Evolutionary conservation across 805 yeast genomes (phyloP), one percentile per base, ranked within the genome.

Genomic region (Pichia heedii): DNA sequence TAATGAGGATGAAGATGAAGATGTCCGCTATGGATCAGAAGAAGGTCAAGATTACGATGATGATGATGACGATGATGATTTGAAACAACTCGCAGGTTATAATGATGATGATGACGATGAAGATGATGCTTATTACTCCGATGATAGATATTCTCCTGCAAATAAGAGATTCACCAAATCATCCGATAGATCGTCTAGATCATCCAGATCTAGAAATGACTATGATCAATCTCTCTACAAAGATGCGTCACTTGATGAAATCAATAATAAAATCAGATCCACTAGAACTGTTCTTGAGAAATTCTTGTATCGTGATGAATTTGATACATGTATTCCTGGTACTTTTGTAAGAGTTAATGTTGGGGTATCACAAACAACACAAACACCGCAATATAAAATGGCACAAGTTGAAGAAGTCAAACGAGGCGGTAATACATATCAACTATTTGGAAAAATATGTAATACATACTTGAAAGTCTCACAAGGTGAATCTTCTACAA

Each of bases 311-410:
- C 81, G 88, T 62, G 89, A 93, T 12, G 88, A 79, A 29, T 89
- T 94, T 60, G 78, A 74, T 37, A 78, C 76, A 18, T 73, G 74
- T 1, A 74, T 86, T 15, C 69, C 74, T 18, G 94, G 86, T 19
- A 79, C 94, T 40, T 86, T 71, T 58, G 95, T 89, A 30, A 76
- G 89, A 51, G 79, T 93, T 43, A 88, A 86, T 58, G 75, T 93
- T 44, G 96, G 96, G 10, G 56, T 68, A 35, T 82, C 81, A 54
- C 72, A 71, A 44, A 71, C 77, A 37, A 74, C 79, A 12, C 77
- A 81, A 26, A 68, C 70, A 54, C 74, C 81, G 11, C 74, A 76
- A 42, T 90, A 93, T 63, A 74, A 97, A 54, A 74, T 90, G 76
- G 95, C 90, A 39, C 81, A 77, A 57, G 78, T 93, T 36, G 83